A percentile compares a stretch with the other conserved stretches of the same genome.
phyloP scores from a whole-genome alignment of 257 asterid genomes.

The Solanum bukasovii region DNA sequence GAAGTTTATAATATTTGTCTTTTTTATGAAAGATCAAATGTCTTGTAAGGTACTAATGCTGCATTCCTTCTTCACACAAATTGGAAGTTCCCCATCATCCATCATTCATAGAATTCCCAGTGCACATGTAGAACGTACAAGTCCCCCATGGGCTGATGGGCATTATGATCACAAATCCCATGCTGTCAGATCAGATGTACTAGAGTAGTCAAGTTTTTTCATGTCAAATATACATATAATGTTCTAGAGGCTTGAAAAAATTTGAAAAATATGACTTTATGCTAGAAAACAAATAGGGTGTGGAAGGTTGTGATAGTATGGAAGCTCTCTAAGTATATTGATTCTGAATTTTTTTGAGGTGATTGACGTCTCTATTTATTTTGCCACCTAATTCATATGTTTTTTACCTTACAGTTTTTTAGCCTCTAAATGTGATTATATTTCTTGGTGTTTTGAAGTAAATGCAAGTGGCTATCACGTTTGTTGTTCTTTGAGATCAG shows the following conservation, averaged over 20 bases:
- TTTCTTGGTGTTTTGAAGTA: not conserved
- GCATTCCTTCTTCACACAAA: not conserved
- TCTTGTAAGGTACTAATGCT: not conserved
- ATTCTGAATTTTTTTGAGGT: not conserved
- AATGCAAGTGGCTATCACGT: not conserved
- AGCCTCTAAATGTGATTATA: not conserved
- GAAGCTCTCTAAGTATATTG: not conserved
- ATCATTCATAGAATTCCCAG: not conserved
- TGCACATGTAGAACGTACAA: not conserved
- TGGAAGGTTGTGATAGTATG: not conserved
- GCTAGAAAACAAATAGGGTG: not conserved
- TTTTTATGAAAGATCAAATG: not conserved
- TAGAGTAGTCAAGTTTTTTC: not conserved
- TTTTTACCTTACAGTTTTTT: not conserved
- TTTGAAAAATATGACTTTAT: not conserved
- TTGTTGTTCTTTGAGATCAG: not conserved
- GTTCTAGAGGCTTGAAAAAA: not conserved
- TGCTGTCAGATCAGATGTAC: not conserved
- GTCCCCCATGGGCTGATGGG: not conserved
- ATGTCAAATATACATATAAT: not conserved
- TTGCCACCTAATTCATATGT: not conserved
- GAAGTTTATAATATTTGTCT: not conserved
- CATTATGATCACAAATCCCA: not conserved
- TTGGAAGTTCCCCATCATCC: not conserved
- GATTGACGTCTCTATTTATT: not conserved